Evolutionary conservation across 1,139 yeast genomes (phyloP), one percentile per base, ranked within the genome.

Genomic region (Yamadazyma atmosphaerica): DNA sequence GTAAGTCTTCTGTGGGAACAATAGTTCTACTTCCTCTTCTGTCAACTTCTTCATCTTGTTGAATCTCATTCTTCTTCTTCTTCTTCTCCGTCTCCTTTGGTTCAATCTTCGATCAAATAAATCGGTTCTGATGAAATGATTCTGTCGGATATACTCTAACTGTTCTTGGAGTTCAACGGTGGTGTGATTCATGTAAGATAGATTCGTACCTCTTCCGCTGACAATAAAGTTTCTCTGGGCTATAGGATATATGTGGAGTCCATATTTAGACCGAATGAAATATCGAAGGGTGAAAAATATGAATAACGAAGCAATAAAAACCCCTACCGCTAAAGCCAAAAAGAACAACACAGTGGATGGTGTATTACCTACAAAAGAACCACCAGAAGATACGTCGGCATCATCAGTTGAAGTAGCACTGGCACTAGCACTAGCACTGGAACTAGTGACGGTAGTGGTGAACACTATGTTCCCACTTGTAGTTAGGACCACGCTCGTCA

Each of bases 1-100:
- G 56, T 83, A 85, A 2, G 83, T 71, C 49, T 77, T 74, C 24
- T 68, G 61, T 1, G 95, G 95, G 56, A 86, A 86, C 37, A 82
- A 61, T 34, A 70, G 72, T 38, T 85, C 81, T 17, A 86, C 81
- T 51, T 85, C 86, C 10, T 68, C 76, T 30, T 70, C 69, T 0
- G 86, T 69, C 41, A 83, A 64, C 50, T 74, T 74, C 53, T 74
- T 72, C 72, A 77, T 79, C 46, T 70, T 68, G 22, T 68, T 57
- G 42, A 60, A 72, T 29, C 76, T 52, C 13, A 68, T 65, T 19
- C 71, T 53, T 39, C 72, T 52, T 43, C 74, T 57, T 41, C 75
- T 50, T 33, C 70, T 46, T 27, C 65, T 43, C 29, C 67, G 49
- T 32, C 65, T 35, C 27, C 56, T 32, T 34, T 33, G 34, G 23